Evolutionary conservation across 176 grass and related monocot species (phyloP), one percentile per base, ranked within the genome.

Genomic region (Areca catechu): DNA sequence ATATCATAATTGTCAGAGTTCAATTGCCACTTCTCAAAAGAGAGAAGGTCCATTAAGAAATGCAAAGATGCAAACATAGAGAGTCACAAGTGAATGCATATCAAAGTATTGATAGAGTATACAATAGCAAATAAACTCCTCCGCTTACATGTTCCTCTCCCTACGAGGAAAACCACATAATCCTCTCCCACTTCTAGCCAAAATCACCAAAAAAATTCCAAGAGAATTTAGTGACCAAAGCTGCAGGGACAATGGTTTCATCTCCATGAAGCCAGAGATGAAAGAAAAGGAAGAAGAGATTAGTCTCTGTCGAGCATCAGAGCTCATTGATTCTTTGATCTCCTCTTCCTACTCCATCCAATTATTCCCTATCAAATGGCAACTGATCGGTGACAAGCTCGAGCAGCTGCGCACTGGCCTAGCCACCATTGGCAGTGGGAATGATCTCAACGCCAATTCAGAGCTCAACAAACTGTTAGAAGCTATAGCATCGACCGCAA

Each of bases 341-440:
- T 83, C 79, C 0, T 75, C 67, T 3, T 83, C 93, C 2, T 62
- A 83, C 54, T 77, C 81, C 21, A 72, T 73, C 12, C 65, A 76
- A 56, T 60, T 83, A 3, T 98, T 98, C 74, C 88, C 84, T 16
- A 34, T 57, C 23, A 98, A 92, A 74, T 98, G 93, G 93, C 76
- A 87, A 50, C 71, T 69, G 19, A 68, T 89, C 74, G 62, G 80
- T 28, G 69, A 73, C 28, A 66, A 67, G 65, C 88, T 98, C 66
- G 77, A 83, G 51, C 81, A 80, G 22, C 78, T 98, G 15, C 79
- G 72, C 57, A 75, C 79, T 49, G 65, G 69, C 22, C 73, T 98
- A 3, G 14, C 51, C 12, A 27, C 50, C 5, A 51, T 27, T 3
- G 60, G 28, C 5, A 7, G 3, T 4, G 29, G 60, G 14, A 14